phyloP scores from a whole-genome alignment of 352 stramenopile genomes.

The Saprolegnia parasitica region DNA sequence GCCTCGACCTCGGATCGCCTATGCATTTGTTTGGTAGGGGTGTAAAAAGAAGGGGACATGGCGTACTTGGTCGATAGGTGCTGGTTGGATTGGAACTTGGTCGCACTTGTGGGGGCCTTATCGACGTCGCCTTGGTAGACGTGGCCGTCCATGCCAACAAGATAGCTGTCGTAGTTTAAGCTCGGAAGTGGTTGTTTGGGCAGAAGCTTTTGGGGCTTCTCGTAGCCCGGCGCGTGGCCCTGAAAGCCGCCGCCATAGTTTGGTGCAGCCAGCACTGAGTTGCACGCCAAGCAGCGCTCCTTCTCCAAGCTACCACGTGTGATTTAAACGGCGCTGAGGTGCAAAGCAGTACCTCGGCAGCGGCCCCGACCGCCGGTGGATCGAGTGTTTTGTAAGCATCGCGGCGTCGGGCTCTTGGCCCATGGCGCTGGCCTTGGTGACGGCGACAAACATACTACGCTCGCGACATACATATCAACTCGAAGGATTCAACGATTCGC shows the following conservation, averaged over 20 bases:
- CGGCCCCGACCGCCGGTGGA: conserved; percentile 46
- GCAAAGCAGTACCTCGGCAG: conserved; percentile 35
- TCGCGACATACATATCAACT: background rate
- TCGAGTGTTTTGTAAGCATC: conserved; percentile 64
- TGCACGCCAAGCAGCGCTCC: conserved; percentile 74
- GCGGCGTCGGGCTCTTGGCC: conserved; percentile 53
- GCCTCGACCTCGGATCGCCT: background rate
- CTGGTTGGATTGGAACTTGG: background rate
- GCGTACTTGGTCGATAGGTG: background rate
- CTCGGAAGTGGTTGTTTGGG: conserved; percentile 15
- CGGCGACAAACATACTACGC: conserved; percentile 2
- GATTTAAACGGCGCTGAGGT: background rate
- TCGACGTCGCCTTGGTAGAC: conserved; percentile 67
- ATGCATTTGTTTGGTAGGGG: background rate
- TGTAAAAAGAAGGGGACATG: background rate
- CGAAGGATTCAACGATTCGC: background rate
- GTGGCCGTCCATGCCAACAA: conserved; percentile 75
- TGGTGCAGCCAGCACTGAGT: conserved; percentile 36
- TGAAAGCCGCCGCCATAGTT: conserved; percentile 70
- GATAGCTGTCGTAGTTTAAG: conserved; percentile 43
- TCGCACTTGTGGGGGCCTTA: background rate
- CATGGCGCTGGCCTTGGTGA: conserved; percentile 45
- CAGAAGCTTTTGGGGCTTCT: background rate
- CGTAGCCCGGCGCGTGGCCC: background rate
- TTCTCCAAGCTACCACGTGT: conserved; percentile 52